Base-by-base conservation (phyloP, 768 basidiomycete species). In the Lactarius hengduanensis region DNA sequence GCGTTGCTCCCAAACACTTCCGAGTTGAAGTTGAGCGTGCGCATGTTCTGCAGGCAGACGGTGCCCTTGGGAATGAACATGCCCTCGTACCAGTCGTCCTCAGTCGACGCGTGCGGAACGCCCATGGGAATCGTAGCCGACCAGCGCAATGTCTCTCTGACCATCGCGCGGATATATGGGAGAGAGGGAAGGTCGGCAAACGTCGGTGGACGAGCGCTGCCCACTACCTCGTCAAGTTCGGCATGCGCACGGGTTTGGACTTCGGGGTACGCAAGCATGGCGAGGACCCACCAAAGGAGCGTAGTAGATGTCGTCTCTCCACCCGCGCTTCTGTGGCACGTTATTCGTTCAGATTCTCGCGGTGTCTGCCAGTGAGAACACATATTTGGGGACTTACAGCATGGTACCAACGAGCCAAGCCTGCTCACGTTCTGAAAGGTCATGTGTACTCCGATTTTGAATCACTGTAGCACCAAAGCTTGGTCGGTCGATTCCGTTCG, bases 161-260 rank as follows among this genome's bases (percentile, higher is more conserved):
- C 36, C 36, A 38, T 38, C 36, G 36, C 36, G 11, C 36, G 36
- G 36, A 38, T 38, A 38, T 38, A 38, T 38, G 36, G 36, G 36
- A 38, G 36, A 38, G 36, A 38, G 36, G 36, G 36, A 38, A 38
- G 36, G 36, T 38, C 36, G 9, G 36, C 36, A 38, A 38, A 11
- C 10, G 36, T 38, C 11, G 36, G 36, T 38, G 36, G 36, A 38
- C 36, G 36, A 4, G 36, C 36, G 11, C 11, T 38, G 9, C 36
- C 36, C 2, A 38, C 36, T 4, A 82, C 74, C 5, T 56, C 26
- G 66, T 82, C 81, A 8, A 83, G 73, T 68, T 82, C 80, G 9
- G 70, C 73, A 57, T 43, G 43, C 3, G 43, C 43, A 1, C 20
- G 18, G 43, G 20, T 43, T 43, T 43, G 43, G 9, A 43, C 43